Base-by-base conservation (phyloP, 352 stramenopile species). In the Phytopythium sindhum region DNA sequence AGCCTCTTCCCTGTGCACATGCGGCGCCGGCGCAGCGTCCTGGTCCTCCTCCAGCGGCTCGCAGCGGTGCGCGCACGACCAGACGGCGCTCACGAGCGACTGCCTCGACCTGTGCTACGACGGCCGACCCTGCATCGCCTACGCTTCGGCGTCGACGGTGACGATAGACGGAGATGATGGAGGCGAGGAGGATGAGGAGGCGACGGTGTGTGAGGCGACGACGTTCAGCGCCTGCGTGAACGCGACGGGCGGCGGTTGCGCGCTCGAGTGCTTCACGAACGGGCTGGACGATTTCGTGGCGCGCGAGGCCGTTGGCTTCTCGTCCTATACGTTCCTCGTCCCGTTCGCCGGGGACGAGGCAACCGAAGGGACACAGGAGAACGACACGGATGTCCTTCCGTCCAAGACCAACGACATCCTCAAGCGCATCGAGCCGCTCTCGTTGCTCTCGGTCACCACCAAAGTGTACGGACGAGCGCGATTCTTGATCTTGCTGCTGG, bases 261-360 rank as follows among this genome's bases (percentile, higher is more conserved):
- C 72, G 2, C 87, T 78, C 63, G 72, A 83, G 59, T 90, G 81
- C 58, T 84, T 89, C 65, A 79, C 69, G 62, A 86, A 75, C 59
- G 72, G 78, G 2, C 61, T 60, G 10, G 57, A 72, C 37, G 81
- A 90, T 64, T 78, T 80, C 50, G 72, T 74, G 50, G 74, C 67
- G 37, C 76, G 77, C 41, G 80, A 72, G n/a, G 68, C 80, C 28
- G 69, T 89, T 28, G 74, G 87, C 23, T 89, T 79, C 65, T 77
- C 57, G n/a, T 52, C 64, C 35, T 88, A 82, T 57, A 84, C 72
- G 17, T 88, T 90, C 57, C 62, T 89, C 23, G 75, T 90, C 41
- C 78, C 80, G 37, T 87, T 88, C 41, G 67, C 66, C 66, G 48
- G 44, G 8, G 63, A 65, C 14, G 60, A 60, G 19, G 29, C 41